Conservation (phyloP, 139 green algal species). For the Chlorella vulgaris region DNA sequence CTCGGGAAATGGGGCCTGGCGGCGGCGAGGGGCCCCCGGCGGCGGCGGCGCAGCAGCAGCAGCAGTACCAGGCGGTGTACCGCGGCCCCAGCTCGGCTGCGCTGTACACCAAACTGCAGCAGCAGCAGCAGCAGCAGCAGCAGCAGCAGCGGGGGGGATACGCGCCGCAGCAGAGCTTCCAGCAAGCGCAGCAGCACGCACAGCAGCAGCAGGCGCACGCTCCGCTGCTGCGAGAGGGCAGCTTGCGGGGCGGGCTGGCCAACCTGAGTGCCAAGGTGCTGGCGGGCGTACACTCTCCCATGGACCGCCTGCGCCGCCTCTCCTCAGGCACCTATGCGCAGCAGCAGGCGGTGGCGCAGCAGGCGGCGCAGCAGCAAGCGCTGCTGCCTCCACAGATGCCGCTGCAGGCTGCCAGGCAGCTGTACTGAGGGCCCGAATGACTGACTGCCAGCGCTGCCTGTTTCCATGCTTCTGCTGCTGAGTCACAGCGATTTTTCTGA, state of each 20-base stretch:
- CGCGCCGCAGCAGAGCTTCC: not conserved
- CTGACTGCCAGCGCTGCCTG: not conserved
- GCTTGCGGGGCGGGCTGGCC: conserved; percentile 16
- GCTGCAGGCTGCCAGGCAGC: not conserved
- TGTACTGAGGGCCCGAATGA: not conserved
- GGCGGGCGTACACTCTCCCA: not conserved
- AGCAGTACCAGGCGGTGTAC: conserved; percentile 11
- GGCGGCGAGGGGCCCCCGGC: not conserved
- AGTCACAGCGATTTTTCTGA: too few species aligned
- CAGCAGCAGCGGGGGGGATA: not conserved
- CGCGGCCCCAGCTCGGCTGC: not conserved
- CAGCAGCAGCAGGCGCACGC: not conserved
- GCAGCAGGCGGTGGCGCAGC: not conserved
- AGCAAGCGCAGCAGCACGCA: too few species aligned
- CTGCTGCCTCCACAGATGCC: not conserved
- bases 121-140: not conserved
- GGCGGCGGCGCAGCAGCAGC: not conserved
- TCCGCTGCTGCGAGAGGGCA: conserved; percentile 3
- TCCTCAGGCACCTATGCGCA: conserved; percentile 5
- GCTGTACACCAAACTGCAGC: not conserved
- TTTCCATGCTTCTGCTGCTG: too few species aligned
- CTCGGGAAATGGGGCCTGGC: not conserved
- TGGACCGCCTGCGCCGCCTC: conserved; percentile 28
- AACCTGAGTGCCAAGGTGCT: conserved; percentile 5
- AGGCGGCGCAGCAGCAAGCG: not conserved